These are phyloP conservation scores for Phytophthora cactorum DNA, from an alignment of 352 stramenopile species.

Conservation along the genomic window DNA sequence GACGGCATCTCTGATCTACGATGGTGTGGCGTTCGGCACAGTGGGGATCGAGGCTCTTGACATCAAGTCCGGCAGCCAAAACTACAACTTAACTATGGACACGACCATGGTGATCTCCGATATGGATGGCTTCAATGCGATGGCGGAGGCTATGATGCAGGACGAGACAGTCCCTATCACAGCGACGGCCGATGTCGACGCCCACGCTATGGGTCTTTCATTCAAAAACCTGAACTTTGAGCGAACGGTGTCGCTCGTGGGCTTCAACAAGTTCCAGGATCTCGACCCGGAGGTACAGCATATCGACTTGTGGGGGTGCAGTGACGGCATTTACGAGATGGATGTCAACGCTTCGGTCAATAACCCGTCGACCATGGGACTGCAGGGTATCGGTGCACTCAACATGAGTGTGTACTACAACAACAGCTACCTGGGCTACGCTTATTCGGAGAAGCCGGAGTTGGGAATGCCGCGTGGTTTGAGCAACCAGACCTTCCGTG, in stretches of 20 bases:
- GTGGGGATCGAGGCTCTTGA: too few species aligned
- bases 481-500: slow-evolving; percentile 50
- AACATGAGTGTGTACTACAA: slow-evolving; percentile 79
- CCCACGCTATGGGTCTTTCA: slow-evolving; percentile 45
- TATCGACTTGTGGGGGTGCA: slow-evolving; percentile 52
- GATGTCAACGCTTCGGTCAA: slow-evolving; percentile 64
- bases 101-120: slow-evolving; percentile 47
- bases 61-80: slow-evolving; percentile 25
- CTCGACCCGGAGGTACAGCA: slow-evolving; percentile 48
- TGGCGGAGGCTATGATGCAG: slow-evolving; percentile 49
- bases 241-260: slow-evolving; percentile 48
- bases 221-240: slow-evolving; percentile 61
- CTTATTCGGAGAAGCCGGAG: slow-evolving; percentile 46
- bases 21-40: slow-evolving; percentile 12
- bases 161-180: slow-evolving; percentile 32
- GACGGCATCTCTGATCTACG: slow-evolving; percentile 46
- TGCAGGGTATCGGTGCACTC: slow-evolving; percentile 61
- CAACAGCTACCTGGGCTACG: slow-evolving; percentile 64
- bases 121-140: slow-evolving; percentile 47
- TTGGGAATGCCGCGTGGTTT: slow-evolving; percentile 51
- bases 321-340: slow-evolving; percentile 46
- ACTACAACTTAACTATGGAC: slow-evolving; percentile 60
- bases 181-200: too few species aligned
- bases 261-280: slow-evolving; percentile 56
- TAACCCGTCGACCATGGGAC: slow-evolving; percentile 51